phyloP scores from a whole-genome alignment of 768 basidiomycete genomes.

The Termitomyces sp. region DNA sequence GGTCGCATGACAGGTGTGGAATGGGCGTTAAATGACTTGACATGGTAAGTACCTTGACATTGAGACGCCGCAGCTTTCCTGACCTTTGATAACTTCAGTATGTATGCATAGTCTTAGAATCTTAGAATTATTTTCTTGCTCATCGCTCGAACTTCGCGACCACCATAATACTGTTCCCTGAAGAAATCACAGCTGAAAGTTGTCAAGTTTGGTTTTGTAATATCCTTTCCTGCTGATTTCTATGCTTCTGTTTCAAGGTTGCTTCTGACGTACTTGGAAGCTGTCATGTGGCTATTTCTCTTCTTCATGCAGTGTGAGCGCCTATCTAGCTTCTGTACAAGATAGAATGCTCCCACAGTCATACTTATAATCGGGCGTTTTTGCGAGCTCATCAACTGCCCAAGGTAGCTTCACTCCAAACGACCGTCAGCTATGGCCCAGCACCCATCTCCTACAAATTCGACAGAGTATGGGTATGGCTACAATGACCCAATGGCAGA shows the following conservation, averaged over 20 bases:
- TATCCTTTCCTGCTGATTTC: neutral
- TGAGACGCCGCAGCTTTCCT: no score
- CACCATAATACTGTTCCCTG: neutral
- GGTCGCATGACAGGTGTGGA: conserved; percentile 24
- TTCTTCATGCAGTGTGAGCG: neutral
- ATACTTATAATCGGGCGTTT: neutral
- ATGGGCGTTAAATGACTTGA: conserved; percentile 40
- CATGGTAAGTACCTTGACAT: neutral
- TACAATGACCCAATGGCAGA: neutral
- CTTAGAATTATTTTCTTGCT: neutral
- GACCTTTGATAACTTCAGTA: neutral
- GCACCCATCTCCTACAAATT: neutral
- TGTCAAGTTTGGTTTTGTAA: no score
- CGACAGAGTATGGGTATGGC: neutral
- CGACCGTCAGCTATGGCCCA: neutral
- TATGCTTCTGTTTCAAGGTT: neutral
- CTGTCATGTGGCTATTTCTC: neutral
- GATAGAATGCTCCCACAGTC: neutral
- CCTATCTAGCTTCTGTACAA: neutral
- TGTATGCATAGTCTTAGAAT: neutral
- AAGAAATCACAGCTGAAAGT: neutral
- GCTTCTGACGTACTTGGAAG: neutral
- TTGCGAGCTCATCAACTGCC: neutral
- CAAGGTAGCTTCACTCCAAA: neutral
- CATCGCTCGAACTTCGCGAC: neutral